Conservation (phyloP, 2,329 filamentous ascomycete species). For the Apiospora pterosperma region DNA sequence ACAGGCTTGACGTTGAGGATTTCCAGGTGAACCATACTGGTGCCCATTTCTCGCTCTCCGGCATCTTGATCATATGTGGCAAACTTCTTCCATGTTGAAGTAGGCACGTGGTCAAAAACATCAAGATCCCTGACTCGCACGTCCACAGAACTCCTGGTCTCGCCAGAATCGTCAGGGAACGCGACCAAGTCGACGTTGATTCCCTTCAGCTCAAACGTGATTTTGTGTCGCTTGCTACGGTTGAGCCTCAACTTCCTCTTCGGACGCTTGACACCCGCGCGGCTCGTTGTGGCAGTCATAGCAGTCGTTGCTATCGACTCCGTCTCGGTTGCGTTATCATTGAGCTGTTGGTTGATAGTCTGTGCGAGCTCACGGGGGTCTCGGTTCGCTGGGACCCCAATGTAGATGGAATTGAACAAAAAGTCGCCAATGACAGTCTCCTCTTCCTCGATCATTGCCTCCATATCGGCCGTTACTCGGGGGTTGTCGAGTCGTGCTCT, state of each 20-base stretch:
- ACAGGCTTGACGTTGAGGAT: constrained; percentile 85
- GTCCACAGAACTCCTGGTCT: constrained; percentile 86
- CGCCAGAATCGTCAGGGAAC: constrained; percentile 71
- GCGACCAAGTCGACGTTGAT: constrained; percentile 78
- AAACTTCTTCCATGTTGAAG: constrained; percentile 98
- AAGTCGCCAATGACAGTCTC: constrained; percentile 90
- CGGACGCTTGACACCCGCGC: constrained; percentile 35
- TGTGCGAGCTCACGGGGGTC: constrained; percentile 79
- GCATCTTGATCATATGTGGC: constrained; percentile 87
- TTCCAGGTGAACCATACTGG: constrained; percentile 87
- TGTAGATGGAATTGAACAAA: constrained; percentile 98
- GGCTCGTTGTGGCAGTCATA: constrained; percentile 55
- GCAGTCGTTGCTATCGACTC: constrained; percentile 82
- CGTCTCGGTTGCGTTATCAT: constrained; percentile 83
- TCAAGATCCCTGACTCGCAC: constrained; percentile 79
- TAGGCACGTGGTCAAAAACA: constrained; percentile 89
- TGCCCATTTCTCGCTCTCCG: constrained; percentile 80
- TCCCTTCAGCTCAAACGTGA: constrained; percentile 88
- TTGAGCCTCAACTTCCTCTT: constrained; percentile 69
- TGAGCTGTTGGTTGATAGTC: constrained; percentile 84
- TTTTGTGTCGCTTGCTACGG: constrained; percentile 88
- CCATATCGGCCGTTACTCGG: constrained; percentile 55
- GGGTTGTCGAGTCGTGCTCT: constrained; percentile 56
- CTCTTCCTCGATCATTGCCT: constrained; percentile 64
- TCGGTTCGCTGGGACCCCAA: constrained; percentile 81